Conservation (phyloP, 306 rosid genomes). For the Myrica gale region DNA sequence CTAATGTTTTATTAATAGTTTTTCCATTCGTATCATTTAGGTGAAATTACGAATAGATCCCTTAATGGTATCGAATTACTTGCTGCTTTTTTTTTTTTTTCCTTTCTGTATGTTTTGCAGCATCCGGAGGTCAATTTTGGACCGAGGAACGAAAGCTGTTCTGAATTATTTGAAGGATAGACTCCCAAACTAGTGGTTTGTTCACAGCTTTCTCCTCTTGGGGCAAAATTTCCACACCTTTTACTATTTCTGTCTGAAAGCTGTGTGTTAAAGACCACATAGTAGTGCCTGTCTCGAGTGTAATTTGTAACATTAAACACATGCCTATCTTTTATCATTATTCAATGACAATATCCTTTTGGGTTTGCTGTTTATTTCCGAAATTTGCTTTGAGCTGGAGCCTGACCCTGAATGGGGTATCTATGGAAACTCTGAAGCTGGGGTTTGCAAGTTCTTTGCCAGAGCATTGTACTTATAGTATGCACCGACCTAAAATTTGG, state of each 20-base stretch:
- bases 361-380: background rate
- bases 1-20: no score
- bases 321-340: background rate
- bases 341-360: background rate
- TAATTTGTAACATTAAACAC: background rate
- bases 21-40: no score
- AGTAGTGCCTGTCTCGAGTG: background rate
- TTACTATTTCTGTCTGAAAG: background rate
- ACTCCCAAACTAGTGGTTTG: conserved; percentile 46
- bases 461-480: no score
- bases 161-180: conserved; percentile 75
- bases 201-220: background rate
- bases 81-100: background rate
- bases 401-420: no score
- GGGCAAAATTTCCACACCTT: background rate
- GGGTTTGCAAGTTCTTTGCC: no score
- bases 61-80: no score
- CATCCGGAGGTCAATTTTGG: conserved; percentile 80
- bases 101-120: conserved; percentile 41
- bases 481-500: no score
- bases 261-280: background rate
- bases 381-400: background rate
- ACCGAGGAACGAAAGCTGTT: conserved; percentile 83
- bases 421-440: no score
- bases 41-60: no score